phyloP scores from a whole-genome alignment of 257 asterid genomes.

The Echium plantagineum region DNA sequence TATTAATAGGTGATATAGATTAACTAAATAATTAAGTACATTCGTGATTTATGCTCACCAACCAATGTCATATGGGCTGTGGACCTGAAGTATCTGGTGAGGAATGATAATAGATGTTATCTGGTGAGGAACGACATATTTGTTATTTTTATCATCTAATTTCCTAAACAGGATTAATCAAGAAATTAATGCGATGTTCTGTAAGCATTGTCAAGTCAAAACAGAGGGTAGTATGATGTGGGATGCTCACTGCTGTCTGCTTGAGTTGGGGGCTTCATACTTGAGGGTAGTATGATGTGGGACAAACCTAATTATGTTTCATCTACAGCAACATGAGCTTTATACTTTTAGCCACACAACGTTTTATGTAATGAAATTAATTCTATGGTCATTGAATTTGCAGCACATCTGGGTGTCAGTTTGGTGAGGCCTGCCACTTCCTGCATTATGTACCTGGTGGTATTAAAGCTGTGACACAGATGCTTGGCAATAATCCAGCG shows the following conservation, averaged over 20 bases:
- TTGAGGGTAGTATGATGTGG: too few species aligned
- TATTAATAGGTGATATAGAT: neutral
- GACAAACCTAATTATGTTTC: neutral
- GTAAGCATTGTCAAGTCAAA: neutral
- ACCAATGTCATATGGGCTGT: neutral
- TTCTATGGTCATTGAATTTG: slow-evolving; percentile 5
- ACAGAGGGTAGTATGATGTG: neutral
- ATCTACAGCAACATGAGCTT: neutral
- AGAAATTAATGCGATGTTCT: neutral
- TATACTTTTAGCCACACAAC: neutral
- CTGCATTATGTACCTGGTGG: slow-evolving; percentile 83
- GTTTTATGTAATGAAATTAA: neutral
- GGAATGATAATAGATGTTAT: too few species aligned
- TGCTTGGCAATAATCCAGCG: slow-evolving; percentile 72
- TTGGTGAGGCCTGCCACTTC: slow-evolving; percentile 79
- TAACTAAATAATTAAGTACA: neutral
- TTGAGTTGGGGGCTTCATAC: neutral
- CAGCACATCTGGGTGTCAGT: slow-evolving; percentile 73
- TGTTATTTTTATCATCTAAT: too few species aligned
- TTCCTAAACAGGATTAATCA: neutral
- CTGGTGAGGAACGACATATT: neutral
- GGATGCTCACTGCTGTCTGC: neutral
- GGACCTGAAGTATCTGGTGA: too few species aligned
- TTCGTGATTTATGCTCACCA: neutral
- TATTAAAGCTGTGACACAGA: slow-evolving; percentile 66